Percentiles rank a stretch among this genome's conserved stretches.
Conservation (phyloP, 2,329 filamentous ascomycete species). For the Beauveria brongniartii region DNA sequence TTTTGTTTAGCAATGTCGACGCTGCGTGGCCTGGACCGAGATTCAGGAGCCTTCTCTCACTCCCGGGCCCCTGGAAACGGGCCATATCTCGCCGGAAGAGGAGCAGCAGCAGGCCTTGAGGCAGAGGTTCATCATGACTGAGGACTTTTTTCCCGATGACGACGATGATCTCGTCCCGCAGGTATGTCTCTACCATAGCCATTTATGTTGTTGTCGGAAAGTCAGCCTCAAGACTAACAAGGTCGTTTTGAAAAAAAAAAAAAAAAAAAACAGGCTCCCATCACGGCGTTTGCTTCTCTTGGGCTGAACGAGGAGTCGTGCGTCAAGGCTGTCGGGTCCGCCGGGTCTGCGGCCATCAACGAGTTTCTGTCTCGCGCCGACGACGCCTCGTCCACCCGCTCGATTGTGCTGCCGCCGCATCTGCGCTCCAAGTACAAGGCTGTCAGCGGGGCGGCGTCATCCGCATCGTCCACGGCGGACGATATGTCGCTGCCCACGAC, state of each 20-base stretch:
- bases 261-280: slow-evolving; percentile 18
- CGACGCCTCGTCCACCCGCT: background rate
- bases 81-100: slow-evolving; percentile 27
- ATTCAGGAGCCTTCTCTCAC: slow-evolving; percentile 26
- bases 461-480: background rate
- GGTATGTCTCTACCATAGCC: background rate
- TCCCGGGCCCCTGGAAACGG: slow-evolving; percentile 23
- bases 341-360: background rate
- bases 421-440: background rate
- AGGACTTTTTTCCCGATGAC: background rate
- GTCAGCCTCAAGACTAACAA: background rate
- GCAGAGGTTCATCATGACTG: background rate
- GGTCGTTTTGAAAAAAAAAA: too few species aligned
- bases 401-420: background rate
- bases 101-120: background rate
- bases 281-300: slow-evolving; percentile 18
- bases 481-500: slow-evolving; percentile 2
- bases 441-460: background rate
- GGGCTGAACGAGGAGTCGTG: slow-evolving; percentile 14
- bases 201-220: background rate
- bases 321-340: background rate
- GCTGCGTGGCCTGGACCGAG: slow-evolving; percentile 28
- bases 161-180: background rate
- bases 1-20: slow-evolving; percentile 24
- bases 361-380: background rate